Base-by-base conservation (phyloP, 192 early-diverging fungal species). In the Coemansia sp. region DNA sequence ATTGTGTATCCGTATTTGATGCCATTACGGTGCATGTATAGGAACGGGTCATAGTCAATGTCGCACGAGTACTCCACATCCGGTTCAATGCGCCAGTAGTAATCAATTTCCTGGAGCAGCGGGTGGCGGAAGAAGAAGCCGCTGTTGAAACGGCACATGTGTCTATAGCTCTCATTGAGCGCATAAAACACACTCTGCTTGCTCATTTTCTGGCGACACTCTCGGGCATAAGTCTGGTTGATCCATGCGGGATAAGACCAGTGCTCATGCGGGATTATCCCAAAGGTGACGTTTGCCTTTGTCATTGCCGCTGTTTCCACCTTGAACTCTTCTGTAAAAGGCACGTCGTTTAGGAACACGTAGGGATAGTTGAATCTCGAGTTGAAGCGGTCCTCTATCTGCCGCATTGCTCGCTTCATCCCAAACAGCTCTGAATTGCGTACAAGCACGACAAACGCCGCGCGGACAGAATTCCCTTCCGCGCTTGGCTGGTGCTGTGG, bases 51-150 rank as follows among this genome's bases (percentile, higher is more conserved):
- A 76, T 92, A 89, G 65, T 87, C 75, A n/a, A 95, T 83, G 65
- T 93, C 87, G 72, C 94, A 95, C 60, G 76, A 86, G 70, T 87
- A 95, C 64, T 89, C 71, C 15, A 93, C 94, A 65, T 87, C 88
- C 7, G 93, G 93, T 74, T 95, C 93, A 52, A 95, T 85, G 11
- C 94, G 87, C 94, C 94, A 95, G 83, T 93, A 95, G 76, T 89
- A 95, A 72, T 94, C 91, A 49, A 88, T 89, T 23, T 88, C 75
- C 44, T 85, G 64, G 47, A 90, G 77, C 13, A 92, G 76, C 21
- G 88, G 87, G 66, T 94, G 93, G 41, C 86, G 76, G 75, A 84
- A 90, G 69, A 95, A 90, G 67, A 89, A 93, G 8, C 93, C 93
- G 40, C 89, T 89, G 69, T 90, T 84, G 66, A 87, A 92, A 42